Base-by-base conservation (phyloP, 1,284 basidiomycete species). In the Taiwanofungus camphoratus region DNA sequence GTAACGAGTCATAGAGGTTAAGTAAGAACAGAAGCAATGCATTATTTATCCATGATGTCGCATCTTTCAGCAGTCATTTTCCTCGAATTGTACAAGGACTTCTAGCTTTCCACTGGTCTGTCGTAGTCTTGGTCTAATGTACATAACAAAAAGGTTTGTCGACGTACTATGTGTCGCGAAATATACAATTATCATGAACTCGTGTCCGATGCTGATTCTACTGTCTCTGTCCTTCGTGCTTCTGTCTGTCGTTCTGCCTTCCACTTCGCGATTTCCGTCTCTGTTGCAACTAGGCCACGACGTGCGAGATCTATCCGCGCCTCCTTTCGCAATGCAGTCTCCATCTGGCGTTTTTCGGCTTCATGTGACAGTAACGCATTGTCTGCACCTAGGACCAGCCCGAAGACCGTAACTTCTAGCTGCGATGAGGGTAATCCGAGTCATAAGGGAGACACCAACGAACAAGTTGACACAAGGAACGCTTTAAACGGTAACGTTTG, bases 261-360 rank as follows among this genome's bases (percentile, higher is more conserved):
- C 90, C 90, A 93, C 58, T 79, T 81, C 30, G 78, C 70, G 36
- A 92, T 92, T 55, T 87, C 88, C 8, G 81, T 79, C 63, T 93
- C 90, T 6, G 88, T 91, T 4, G 82, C 79, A 45, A 92, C 76
- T 36, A 87, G 70, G 15, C 89, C 89, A 49, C 76, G 74, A 29
- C 76, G 72, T 11, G 82, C 79, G 42, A 93, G 74, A 41, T 88
- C 87, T 31, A 83, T 67, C 23, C 85, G 74, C 11, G 90, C 90
- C 58, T 87, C 73, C 39, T 77, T 74, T 23, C 90, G 78, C 30
- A 92, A 65, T 6, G 71, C 65, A 52, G 82, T 79, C 59, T 92
- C 88, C 41, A 76, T 70, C 46, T 68, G 63, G 20, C 90, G 77
- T 52, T 82, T 70, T 38, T 71, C 64, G 27, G 71, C 69, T 64